Base-by-base conservation (phyloP, 2,329 filamentous ascomycete genomes). In the Lecanicillium sp. region DNA sequence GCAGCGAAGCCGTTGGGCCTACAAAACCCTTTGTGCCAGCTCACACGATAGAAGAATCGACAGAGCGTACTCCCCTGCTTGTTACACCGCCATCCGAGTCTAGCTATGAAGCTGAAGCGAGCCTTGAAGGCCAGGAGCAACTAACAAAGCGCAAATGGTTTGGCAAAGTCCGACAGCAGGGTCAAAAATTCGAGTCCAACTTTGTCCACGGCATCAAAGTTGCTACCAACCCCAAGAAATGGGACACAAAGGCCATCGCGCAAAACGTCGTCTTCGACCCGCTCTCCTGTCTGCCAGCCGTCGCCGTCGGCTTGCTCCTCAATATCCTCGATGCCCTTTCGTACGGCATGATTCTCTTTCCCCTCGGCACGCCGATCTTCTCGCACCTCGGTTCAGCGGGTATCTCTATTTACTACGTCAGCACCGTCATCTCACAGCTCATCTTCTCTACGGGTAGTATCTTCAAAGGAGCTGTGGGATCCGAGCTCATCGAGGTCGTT, bases 381-480 rank as follows among this genome's bases (percentile, higher is more conserved):
- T 80, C 85, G 23, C 78, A 85, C 53, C 79, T 97, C 6, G 93
- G 91, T 2, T 84, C 91, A 1, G 91, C 95, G 49, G 93, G 93
- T 20, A 95, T 98, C 48, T 95, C 93, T 1, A 96, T 98, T 67
- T 98, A 97, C 70, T 98, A 97, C 64, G 87, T 98, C 56, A 96
- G 90, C 74, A 96, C 90, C 49, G 95, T 98, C 54, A 79, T 97
- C 33, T 87, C 93, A 0, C 93, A 98, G 63, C 67, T 98, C 44
- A 86, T 89, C 14, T 97, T 91, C 63, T 96, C 91, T 0, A 76
- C 77, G 17, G 86, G 89, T 1, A 96, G 90, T 59, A 83, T 88
- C 27, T 98, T 98, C 70, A 85, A 79, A 55, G 91, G 93, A 14
- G 90, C 88, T 3, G 83, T 98, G 51, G 93, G 93, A 5, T 97